Conservation (phyloP, 352 stramenopile genomes). For the Pythium scleroteichum region DNA sequence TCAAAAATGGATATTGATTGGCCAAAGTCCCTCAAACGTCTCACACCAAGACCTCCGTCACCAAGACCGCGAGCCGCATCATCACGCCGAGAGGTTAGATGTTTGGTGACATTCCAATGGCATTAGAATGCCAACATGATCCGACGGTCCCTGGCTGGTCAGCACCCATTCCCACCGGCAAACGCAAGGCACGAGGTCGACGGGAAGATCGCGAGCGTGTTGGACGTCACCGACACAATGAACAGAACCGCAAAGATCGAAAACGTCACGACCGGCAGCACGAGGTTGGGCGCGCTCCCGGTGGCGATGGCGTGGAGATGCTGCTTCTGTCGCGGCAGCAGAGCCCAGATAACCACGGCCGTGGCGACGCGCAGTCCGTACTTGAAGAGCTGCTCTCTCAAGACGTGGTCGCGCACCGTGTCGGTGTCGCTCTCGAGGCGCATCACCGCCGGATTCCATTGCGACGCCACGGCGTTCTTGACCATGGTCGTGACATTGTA, state of each 20-base stretch:
- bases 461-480: slow-evolving; percentile 18
- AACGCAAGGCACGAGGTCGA: slow-evolving; percentile 24
- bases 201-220: slow-evolving; percentile 22
- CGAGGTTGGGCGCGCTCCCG: slow-evolving; percentile 11
- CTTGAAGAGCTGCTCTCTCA: slow-evolving; percentile 14
- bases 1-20: no score
- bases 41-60: no score
- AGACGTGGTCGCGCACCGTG: slow-evolving; percentile 17
- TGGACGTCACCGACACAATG: slow-evolving; percentile 12
- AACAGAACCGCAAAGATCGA: slow-evolving; percentile 14
- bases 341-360: slow-evolving; percentile 1
- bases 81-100: no score
- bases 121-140: no score
- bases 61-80: no score
- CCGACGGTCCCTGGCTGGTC: no score
- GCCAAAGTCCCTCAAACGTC: no score
- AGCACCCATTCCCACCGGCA: slow-evolving; percentile 26
- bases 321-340: slow-evolving; percentile 26
- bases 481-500: slow-evolving; percentile 8
- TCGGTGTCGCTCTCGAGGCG: slow-evolving; percentile 12
- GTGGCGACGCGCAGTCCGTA: slow-evolving; percentile 9
- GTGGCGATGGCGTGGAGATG: slow-evolving; percentile 14
- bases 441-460: slow-evolving; percentile 1
- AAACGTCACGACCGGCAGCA: slow-evolving; percentile 16
- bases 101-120: no score